A percentile compares a stretch with the other conserved stretches of the same genome.
These are phyloP conservation scores for Coriaria nepalensis DNA, from an alignment of 306 rosid species.

Conservation along the genomic window DNA sequence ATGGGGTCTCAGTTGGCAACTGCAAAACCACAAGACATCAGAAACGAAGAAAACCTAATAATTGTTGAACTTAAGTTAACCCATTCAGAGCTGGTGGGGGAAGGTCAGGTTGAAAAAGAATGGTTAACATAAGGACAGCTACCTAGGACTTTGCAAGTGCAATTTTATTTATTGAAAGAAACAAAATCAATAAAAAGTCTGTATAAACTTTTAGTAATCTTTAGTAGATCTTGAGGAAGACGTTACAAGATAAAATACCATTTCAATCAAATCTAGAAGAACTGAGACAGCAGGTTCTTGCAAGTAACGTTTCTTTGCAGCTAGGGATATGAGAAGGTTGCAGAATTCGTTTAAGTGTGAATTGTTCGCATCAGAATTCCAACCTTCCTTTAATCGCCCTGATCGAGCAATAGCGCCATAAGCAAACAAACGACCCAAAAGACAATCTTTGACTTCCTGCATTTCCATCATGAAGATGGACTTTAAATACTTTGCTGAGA, in stretches of 20 bases:
- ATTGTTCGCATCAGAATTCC: constrained; percentile 36
- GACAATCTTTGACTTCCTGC: constrained; percentile 85
- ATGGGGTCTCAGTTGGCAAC: constrained; percentile 47
- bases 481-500: not conserved
- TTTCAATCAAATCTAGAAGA: constrained; percentile 54
- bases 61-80: not conserved
- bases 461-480: constrained; percentile 13
- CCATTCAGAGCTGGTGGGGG: too few relatives aligned
- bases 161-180: too few relatives aligned
- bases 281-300: constrained; percentile 84
- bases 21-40: constrained; percentile 22
- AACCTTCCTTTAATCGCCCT: constrained; percentile 56
- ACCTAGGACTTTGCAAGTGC: too few relatives aligned
- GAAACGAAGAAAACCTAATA: not conserved
- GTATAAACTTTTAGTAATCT: too few relatives aligned
- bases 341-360: constrained; percentile 50
- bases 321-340: constrained; percentile 45
- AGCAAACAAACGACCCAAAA: constrained; percentile 81
- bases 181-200: too few relatives aligned
- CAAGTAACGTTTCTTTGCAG: constrained; percentile 73
- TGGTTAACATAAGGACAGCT: too few relatives aligned
- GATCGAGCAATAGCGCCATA: constrained; percentile 84
- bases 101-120: too few relatives aligned
- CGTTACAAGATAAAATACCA: constrained; percentile 29
- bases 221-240: too few relatives aligned